phyloP scores from a whole-genome alignment of 805 yeast genomes.

The Zygoascus ofunaensis region DNA sequence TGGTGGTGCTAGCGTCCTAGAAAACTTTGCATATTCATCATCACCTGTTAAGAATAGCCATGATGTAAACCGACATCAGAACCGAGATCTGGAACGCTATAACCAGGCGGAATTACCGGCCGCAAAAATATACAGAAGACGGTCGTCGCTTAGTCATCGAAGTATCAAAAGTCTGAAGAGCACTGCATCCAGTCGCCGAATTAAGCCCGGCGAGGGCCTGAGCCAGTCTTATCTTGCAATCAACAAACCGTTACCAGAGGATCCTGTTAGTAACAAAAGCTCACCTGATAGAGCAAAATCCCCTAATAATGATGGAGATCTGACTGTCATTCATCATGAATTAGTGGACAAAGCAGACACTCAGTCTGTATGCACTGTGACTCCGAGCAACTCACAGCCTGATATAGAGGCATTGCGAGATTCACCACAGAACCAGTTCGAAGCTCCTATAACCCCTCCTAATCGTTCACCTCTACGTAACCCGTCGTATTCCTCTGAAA shows the following conservation, averaged over 20 bases:
- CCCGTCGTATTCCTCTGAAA: neutral
- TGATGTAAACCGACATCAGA: no score
- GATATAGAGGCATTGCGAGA: no score
- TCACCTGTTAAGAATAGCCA: no score
- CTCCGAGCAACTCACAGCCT: neutral
- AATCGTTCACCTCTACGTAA: conserved; percentile 1
- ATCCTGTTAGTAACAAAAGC: neutral
- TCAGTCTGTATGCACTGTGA: neutral
- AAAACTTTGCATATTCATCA: no score
- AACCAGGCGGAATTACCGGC: no score
- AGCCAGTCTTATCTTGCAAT: conserved; percentile 3
- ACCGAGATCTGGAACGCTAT: no score
- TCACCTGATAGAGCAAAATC: neutral
- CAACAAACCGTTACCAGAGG: conserved; percentile 12
- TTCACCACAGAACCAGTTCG: neutral
- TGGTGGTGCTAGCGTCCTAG: no score
- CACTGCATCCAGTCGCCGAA: neutral
- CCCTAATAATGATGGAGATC: neutral
- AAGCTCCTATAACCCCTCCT: conserved; percentile 4
- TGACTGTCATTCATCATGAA: neutral
- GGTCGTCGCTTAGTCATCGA: neutral
- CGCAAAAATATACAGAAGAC: neutral
- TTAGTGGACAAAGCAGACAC: neutral
- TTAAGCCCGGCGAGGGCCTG: neutral
- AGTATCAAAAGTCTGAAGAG: conserved; percentile 1